These are phyloP conservation scores for Gonapodya sp. DNA, from an alignment of 192 early-diverging fungal species.

Conservation along the genomic window DNA sequence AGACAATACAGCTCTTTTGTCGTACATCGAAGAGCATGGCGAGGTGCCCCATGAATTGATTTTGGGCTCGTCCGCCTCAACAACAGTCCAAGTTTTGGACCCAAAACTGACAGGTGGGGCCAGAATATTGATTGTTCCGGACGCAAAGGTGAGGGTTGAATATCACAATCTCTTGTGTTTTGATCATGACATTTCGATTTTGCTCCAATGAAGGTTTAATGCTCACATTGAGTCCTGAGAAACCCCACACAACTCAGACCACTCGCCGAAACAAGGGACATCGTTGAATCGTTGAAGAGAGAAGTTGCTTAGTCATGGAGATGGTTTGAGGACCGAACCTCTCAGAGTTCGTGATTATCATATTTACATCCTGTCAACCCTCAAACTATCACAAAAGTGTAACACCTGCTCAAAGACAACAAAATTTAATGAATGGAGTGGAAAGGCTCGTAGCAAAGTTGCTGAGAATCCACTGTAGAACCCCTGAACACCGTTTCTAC, in stretches of 20 bases:
- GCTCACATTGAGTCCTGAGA: too few species aligned
- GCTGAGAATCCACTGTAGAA: slow-evolving; percentile 67
- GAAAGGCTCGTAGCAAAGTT: slow-evolving; percentile 65
- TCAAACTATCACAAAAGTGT: background rate
- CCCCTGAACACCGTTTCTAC: slow-evolving; percentile 40
- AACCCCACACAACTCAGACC: too few species aligned
- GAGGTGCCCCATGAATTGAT: background rate
- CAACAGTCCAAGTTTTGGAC: background rate
- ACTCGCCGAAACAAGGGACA: too few species aligned
- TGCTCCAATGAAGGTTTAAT: too few species aligned
- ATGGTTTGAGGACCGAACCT: too few species aligned
- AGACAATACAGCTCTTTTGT: background rate
- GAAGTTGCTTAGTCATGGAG: too few species aligned
- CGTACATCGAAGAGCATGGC: background rate
- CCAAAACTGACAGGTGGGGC: background rate
- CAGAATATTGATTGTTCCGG: background rate
- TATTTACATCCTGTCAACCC: too few species aligned
- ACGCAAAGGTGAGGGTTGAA: background rate
- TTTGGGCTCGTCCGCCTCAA: background rate
- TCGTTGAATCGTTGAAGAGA: too few species aligned
- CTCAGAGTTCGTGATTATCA: too few species aligned
- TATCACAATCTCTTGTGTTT: too few species aligned
- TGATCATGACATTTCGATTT: too few species aligned
- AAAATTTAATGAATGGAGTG: slow-evolving; percentile 76
- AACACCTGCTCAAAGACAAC: slow-evolving; percentile 60